Conservation (phyloP, 148 eudicot species). For the Silene latifolia region DNA sequence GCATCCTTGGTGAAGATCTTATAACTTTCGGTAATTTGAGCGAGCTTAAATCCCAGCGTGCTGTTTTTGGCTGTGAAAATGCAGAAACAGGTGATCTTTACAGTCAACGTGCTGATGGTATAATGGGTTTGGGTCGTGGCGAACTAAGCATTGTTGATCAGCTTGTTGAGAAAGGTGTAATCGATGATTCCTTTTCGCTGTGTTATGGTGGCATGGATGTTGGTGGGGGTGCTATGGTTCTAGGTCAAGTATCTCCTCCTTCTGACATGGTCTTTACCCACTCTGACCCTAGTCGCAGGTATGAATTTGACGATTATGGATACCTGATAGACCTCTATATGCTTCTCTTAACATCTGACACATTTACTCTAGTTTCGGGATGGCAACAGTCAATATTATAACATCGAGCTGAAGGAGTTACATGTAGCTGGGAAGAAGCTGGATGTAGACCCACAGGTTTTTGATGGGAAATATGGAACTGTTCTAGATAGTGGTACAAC, state of each 20-base stretch:
- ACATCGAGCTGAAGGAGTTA: constrained; percentile 82
- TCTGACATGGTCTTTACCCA: constrained; percentile 68
- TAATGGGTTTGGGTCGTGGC: constrained; percentile 94
- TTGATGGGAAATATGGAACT: constrained; percentile 90
- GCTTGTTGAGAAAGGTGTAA: constrained; percentile 74
- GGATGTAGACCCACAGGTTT: constrained; percentile 48
- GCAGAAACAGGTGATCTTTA: constrained; percentile 90
- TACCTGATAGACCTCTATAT: constrained; percentile 18
- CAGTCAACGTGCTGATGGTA: constrained; percentile 94
- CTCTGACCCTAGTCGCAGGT: constrained; percentile 90
- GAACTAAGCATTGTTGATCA: constrained; percentile 93
- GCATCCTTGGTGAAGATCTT: constrained; percentile 81
- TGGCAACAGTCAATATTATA: constrained; percentile 97
- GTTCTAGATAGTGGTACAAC: constrained; percentile 93
- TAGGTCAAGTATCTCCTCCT: constrained; percentile 75
- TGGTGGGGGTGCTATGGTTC: constrained; percentile 98
- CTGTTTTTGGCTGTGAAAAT: constrained; percentile 89
- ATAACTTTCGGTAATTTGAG: constrained; percentile 86
- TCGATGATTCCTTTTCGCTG: constrained; percentile 80
- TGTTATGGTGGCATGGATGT: constrained; percentile 96
- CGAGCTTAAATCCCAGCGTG: constrained; percentile 78
- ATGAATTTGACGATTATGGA: constrained; percentile 31
- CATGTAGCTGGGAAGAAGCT: constrained; percentile 81
- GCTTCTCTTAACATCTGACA: constrained; percentile 64
- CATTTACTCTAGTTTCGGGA: constrained; percentile 94